Evolutionary conservation across 192 early-diverging fungal species (phyloP), one percentile per base, ranked within the genome.

Genomic region (Coemansia reversa): DNA sequence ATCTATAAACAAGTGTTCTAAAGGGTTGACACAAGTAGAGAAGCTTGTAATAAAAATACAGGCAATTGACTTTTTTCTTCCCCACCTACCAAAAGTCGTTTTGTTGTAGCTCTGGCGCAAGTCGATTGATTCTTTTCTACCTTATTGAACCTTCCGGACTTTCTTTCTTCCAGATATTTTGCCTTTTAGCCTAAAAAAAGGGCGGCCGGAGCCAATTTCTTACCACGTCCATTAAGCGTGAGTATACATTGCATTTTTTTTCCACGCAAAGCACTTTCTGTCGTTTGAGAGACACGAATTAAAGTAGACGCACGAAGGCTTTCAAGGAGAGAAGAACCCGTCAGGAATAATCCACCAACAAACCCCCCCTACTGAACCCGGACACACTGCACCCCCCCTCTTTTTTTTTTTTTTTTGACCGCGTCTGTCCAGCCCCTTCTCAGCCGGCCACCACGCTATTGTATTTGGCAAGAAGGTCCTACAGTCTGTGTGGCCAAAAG

Each of bases 401-500:
- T 1, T 12, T 45, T 16, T 45, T 45, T 45, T 16, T 45, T 45
- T 35, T 35, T 35, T 35, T 11, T 35, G 33, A 11, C 11, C 33
- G 11, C 33, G 11, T 16, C 12, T 45, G 39, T 16, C 27, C 47
- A 49, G 59, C 48, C 48, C 16, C 18, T 51, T 20, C 18, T 32
- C 55, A 25, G 16, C 55, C 30, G n/a, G 24, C 28, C 29, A 22
- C 53, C 24, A 27, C 18, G 54, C 54, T 29, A 33, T 29, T 18
- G 55, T 56, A 33, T 56, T 56, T 33, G 51, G 11, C 60, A 27
- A 19, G 30, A 30, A 55, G 52, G 42, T 63, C 39, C 39, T 45
- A 45, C 39, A 45, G 39, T 45, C 39, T 45, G 39, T 45, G 39
- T 45, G 39, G 39, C 39, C 39, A 45, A 45, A 45, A 45, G 39